Conservation (phyloP, 768 basidiomycete genomes). For the Sarcomyxa edulis region DNA sequence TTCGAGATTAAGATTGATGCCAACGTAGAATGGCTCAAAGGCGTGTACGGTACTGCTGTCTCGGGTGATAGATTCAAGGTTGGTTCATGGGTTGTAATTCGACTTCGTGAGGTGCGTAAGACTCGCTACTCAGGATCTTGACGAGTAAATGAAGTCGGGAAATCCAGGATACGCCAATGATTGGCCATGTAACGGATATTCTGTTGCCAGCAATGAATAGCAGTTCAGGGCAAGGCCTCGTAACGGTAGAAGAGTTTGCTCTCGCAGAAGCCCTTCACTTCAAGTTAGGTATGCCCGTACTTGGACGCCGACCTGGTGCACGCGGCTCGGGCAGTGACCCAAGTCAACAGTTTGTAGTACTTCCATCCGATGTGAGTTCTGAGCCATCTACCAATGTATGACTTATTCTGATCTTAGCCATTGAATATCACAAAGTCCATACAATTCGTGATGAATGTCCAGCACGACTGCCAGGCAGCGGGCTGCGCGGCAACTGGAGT, state of each 20-base stretch:
- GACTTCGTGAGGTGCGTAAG: conserved; percentile 15
- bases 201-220: conserved; percentile 6
- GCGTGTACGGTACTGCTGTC: conserved; percentile 9
- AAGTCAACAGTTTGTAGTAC: neutral
- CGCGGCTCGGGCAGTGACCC: neutral
- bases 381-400: too few relatives aligned
- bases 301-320: conserved; percentile 2
- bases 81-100: conserved; percentile 20
- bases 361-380: neutral
- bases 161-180: neutral
- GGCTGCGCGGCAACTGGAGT: conserved; percentile 11
- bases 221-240: too few relatives aligned
- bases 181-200: conserved; percentile 13
- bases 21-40: neutral
- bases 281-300: conserved; percentile 11
- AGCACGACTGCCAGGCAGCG: conserved; percentile 13
- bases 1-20: neutral
- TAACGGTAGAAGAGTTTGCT: too few relatives aligned
- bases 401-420: too few relatives aligned
- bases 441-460: conserved; percentile 10
- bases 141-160: conserved; percentile 13
- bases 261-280: conserved; percentile 9
- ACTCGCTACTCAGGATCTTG: conserved; percentile 19
- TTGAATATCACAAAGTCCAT: too few relatives aligned
- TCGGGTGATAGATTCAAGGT: conserved; percentile 15